phyloP scores from a whole-genome alignment of 208 protist species.

The Leishmania braziliensis region DNA sequence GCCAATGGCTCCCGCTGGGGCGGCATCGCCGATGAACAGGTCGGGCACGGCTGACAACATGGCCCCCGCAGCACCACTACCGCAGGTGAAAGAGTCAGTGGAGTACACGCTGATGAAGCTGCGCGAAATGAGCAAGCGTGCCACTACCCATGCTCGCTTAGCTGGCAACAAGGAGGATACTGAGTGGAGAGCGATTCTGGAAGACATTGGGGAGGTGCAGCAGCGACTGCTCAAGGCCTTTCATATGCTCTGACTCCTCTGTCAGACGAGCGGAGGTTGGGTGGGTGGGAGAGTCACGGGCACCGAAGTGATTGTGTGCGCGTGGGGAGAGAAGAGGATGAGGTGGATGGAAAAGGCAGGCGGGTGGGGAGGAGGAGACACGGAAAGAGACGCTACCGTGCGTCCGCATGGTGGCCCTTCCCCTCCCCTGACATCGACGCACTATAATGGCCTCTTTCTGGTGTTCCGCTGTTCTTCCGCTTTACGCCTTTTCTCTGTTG shows the following conservation, averaged over 20 bases:
- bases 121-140: constrained; percentile 47
- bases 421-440: not conserved
- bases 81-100: constrained; percentile 38
- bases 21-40: constrained; percentile 8
- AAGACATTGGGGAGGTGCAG: constrained; percentile 55
- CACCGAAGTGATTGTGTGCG: not conserved
- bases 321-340: not conserved
- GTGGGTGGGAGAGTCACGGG: not conserved
- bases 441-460: not conserved
- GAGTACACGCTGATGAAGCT: constrained; percentile 62
- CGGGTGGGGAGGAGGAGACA: not conserved
- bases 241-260: constrained; percentile 17
- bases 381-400: not conserved
- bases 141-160: constrained; percentile 1
- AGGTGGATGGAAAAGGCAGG: not conserved
- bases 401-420: not conserved
- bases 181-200: constrained; percentile 37
- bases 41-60: not conserved
- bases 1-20: not conserved
- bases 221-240: constrained; percentile 44
- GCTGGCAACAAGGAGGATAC: constrained; percentile 12
- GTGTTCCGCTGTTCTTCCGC: not conserved
- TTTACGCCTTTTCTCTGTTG: not conserved
- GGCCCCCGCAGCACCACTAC: constrained; percentile 1
- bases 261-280: not conserved